Conservation (phyloP, 768 basidiomycete genomes). For the Guyanaporus albipodus region DNA sequence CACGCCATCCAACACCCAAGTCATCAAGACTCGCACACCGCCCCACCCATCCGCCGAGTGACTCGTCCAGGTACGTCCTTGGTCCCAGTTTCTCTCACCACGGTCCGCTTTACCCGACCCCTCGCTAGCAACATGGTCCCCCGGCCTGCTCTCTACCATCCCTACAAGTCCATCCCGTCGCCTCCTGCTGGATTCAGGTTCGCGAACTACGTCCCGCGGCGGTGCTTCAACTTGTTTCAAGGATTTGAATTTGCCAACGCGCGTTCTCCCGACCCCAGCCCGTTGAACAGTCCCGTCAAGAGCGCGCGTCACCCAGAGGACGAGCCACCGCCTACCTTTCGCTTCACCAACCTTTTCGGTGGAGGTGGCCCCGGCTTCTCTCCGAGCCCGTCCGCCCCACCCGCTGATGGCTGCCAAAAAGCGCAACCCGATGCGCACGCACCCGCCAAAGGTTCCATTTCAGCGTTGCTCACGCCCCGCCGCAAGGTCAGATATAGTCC, state of each 20-base stretch:
- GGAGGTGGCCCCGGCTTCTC: not conserved
- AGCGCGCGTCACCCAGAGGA: not conserved
- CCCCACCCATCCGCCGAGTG: not conserved
- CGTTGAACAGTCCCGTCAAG: conserved; percentile 16
- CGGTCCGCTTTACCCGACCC: not conserved
- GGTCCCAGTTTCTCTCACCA: not conserved
- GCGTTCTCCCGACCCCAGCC: conserved; percentile 15
- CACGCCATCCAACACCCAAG: conserved; percentile 1
- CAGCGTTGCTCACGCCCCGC: not conserved
- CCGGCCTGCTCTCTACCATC: conserved; percentile 10
- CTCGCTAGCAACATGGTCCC: conserved; percentile 18
- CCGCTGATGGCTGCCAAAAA: not conserved
- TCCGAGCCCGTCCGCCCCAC: not conserved
- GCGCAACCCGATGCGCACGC: not conserved
- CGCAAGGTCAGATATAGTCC: conserved; percentile 14
- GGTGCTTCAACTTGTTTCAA: conserved; percentile 20
- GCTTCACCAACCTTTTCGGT: conserved; percentile 3
- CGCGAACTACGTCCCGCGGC: conserved; percentile 13
- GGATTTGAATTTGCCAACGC: conserved; percentile 5
- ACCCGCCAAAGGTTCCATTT: not conserved
- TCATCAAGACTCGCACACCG: not conserved
- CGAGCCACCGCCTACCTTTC: conserved; percentile 8
- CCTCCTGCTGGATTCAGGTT: conserved; percentile 30
- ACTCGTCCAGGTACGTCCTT: not conserved
- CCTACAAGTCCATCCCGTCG: conserved; percentile 11